These are phyloP conservation scores for Debaryomycetaceae sp. DNA, from an alignment of 1,139 yeast species.

Conservation along the genomic window DNA sequence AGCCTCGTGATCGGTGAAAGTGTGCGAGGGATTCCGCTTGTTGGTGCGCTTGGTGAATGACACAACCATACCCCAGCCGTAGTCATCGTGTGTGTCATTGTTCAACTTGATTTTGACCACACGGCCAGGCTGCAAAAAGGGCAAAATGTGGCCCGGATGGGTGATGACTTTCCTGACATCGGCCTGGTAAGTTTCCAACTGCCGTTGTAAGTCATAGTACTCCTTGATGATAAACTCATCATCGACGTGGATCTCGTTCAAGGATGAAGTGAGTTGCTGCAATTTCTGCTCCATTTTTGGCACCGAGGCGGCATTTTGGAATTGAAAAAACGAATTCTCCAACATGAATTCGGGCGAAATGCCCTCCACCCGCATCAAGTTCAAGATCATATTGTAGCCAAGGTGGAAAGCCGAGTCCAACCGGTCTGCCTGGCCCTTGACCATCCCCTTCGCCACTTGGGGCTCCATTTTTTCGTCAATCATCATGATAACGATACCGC, in stretches of 20 bases:
- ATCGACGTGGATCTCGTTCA: constrained; percentile 52
- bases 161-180: constrained; percentile 84
- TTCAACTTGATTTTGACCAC: constrained; percentile 59
- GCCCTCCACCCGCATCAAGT: constrained; percentile 94
- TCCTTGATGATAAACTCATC: constrained; percentile 74
- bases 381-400: constrained; percentile 95
- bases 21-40: constrained; percentile 50
- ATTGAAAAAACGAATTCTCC: constrained; percentile 89
- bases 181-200: constrained; percentile 62
- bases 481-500: constrained; percentile 99
- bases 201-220: constrained; percentile 76
- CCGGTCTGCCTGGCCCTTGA: constrained; percentile 95
- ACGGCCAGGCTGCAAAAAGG: constrained; percentile 87
- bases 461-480: constrained; percentile 99
- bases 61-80: constrained; percentile 94
- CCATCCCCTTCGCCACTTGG: constrained; percentile 98
- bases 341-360: constrained; percentile 97
- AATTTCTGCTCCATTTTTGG: constrained; percentile 74
- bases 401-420: constrained; percentile 94
- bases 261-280: constrained; percentile 45
- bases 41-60: constrained; percentile 66
- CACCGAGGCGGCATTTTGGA: constrained; percentile 87
- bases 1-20: constrained; percentile 75
- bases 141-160: constrained; percentile 83
- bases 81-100: constrained; percentile 47